These are phyloP conservation scores for Lactifluus hygrophoroides DNA, from an alignment of 768 basidiomycete genomes.

Conservation along the genomic window DNA sequence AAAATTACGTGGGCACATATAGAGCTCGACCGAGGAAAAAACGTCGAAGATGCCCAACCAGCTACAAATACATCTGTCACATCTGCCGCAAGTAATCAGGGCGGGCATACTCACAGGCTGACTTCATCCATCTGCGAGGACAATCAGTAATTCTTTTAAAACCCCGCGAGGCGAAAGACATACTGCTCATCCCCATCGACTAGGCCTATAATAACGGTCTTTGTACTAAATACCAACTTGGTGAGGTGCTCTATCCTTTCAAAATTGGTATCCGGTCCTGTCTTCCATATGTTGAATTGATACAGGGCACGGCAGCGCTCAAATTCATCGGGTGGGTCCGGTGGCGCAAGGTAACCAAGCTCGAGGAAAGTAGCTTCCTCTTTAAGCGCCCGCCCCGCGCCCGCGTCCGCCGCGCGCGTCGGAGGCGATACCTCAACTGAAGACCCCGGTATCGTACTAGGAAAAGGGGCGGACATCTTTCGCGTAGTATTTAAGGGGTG, in stretches of 20 bases:
- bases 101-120: slow-evolving; percentile 51
- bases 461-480: slow-evolving; percentile 58
- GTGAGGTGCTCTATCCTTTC: slow-evolving; percentile 90
- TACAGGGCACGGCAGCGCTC: slow-evolving; percentile 79
- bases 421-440: slow-evolving; percentile 18
- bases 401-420: slow-evolving; percentile 22
- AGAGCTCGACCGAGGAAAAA: slow-evolving; percentile 50
- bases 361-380: slow-evolving; percentile 61
- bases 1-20: slow-evolving; percentile 81
- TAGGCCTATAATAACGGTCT: slow-evolving; percentile 73
- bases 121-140: slow-evolving; percentile 71
- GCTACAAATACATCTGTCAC: slow-evolving; percentile 26
- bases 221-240: slow-evolving; percentile 87
- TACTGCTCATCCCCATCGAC: slow-evolving; percentile 82
- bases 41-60: slow-evolving; percentile 37
- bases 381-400: slow-evolving; percentile 45
- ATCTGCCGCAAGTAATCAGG: not conserved
- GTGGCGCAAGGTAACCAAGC: slow-evolving; percentile 66
- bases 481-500: slow-evolving; percentile 48
- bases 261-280: slow-evolving; percentile 80
- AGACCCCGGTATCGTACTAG: slow-evolving; percentile 24
- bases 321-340: slow-evolving; percentile 76
- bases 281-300: slow-evolving; percentile 90
- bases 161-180: slow-evolving; percentile 24
- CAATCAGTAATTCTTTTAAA: slow-evolving; percentile 5